Evolutionary conservation across 352 stramenopile genomes (phyloP).

Genomic region (Pythium rishiriense): DNA sequence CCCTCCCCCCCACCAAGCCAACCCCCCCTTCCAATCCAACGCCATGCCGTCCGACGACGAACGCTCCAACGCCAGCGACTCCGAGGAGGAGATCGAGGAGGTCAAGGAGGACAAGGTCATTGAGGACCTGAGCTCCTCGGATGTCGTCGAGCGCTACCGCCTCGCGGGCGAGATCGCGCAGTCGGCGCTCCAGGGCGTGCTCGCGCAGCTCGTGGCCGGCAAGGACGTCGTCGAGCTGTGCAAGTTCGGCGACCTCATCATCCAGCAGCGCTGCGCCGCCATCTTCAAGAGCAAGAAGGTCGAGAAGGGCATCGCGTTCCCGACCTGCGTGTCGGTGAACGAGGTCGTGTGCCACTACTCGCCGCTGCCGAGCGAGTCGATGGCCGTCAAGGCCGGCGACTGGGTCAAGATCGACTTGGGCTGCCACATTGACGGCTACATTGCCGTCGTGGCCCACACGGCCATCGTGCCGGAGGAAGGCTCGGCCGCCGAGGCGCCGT

Average conservation of each 20-base stretch:
- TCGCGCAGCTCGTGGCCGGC: constrained; percentile 92
- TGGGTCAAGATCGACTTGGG: constrained; percentile 96
- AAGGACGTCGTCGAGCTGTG: constrained; percentile 96
- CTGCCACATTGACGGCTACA: constrained; percentile 99
- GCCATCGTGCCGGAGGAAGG: constrained; percentile 90
- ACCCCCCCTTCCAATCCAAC: background rate
- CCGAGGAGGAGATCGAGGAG: constrained; percentile 74
- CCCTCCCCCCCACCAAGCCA: too few species aligned
- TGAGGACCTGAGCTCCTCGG: constrained; percentile 88
- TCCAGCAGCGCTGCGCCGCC: constrained; percentile 79
- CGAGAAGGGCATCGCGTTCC: constrained; percentile 99
- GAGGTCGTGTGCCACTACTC: constrained; percentile 99
- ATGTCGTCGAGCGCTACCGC: constrained; percentile 97
- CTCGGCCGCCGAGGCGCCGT: constrained; percentile 48
- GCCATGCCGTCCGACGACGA: constrained; percentile 59
- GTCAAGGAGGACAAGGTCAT: constrained; percentile 59
- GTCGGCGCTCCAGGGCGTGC: constrained; percentile 94
- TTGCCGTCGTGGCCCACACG: constrained; percentile 98
- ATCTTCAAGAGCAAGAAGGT: constrained; percentile 98
- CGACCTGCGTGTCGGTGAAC: constrained; percentile 98
- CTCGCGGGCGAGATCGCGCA: constrained; percentile 99
- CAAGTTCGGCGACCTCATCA: constrained; percentile 89
- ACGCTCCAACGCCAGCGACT: constrained; percentile 59
- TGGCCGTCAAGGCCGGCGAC: constrained; percentile 75
- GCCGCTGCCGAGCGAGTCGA: constrained; percentile 90